A percentile compares a stretch with the other conserved stretches of the same genome.
Conservation (phyloP, 805 yeast species). For the Candida pseudofarinosa region DNA sequence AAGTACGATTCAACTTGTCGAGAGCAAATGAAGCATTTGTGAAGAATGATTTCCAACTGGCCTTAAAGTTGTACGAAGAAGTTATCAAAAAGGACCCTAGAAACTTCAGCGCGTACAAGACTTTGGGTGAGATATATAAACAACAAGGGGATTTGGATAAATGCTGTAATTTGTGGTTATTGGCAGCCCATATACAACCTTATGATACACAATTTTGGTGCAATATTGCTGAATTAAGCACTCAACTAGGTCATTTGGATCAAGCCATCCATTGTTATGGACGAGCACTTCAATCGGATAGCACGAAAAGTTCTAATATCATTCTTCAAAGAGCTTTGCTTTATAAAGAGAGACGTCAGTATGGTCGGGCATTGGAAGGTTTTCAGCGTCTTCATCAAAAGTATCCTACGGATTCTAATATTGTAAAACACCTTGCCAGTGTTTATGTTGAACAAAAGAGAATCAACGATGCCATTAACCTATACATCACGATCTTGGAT, state of each 20-base stretch:
- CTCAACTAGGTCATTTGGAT: constrained; percentile 60
- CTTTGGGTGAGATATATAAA: constrained; percentile 79
- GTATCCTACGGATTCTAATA: constrained; percentile 56
- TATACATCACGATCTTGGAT: constrained; percentile 62
- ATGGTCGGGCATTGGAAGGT: constrained; percentile 70
- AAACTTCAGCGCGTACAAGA: constrained; percentile 80
- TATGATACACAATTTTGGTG: constrained; percentile 78
- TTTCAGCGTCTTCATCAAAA: constrained; percentile 52
- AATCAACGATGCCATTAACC: constrained; percentile 67
- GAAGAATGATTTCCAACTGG: constrained; percentile 52
- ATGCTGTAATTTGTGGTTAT: constrained; percentile 75
- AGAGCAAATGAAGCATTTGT: constrained; percentile 82
- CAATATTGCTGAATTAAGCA: constrained; percentile 64
- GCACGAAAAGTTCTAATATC: constrained; percentile 36
- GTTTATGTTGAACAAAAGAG: constrained; percentile 55
- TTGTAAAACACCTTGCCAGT: constrained; percentile 55
- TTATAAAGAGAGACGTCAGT: constrained; percentile 61
- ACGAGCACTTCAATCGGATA: constrained; percentile 19
- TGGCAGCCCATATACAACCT: constrained; percentile 75
- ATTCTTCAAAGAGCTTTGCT: constrained; percentile 63
- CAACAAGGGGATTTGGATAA: constrained; percentile 63
- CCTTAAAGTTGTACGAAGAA: constrained; percentile 56
- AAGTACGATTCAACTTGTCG: constrained; percentile 60
- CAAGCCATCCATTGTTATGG: constrained; percentile 80
- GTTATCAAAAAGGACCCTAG: constrained; percentile 76